A percentile compares a stretch with the other conserved stretches of the same genome.
Conservation (phyloP, 1,139 yeast species). For the Candida pseudocylindracea region DNA sequence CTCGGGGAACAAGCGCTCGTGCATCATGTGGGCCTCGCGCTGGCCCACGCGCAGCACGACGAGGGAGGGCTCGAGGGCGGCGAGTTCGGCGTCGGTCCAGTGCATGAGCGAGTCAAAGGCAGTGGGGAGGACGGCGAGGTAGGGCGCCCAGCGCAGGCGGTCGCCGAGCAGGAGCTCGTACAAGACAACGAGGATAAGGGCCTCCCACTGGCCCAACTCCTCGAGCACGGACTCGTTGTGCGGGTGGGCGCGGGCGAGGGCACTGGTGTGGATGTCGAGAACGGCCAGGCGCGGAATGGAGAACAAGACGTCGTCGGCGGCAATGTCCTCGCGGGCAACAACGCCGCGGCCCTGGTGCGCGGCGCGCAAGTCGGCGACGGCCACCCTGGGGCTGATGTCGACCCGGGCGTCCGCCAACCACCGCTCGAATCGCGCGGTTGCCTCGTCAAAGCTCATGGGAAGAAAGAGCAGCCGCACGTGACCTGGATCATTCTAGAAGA, state of each 20-base stretch:
- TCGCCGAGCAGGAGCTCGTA: conserved; percentile 26
- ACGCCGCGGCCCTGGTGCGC: conserved; percentile 60
- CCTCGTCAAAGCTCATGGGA: too few relatives aligned
- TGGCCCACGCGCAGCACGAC: conserved; percentile 51
- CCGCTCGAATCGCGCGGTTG: too few relatives aligned
- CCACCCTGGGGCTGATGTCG: conserved; percentile 16
- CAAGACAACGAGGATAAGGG: conserved; percentile 41
- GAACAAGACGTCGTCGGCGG: conserved; percentile 37
- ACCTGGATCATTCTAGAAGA: too few relatives aligned
- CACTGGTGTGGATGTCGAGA: conserved; percentile 35
- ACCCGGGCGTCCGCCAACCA: too few relatives aligned
- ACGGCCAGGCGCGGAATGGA: conserved; percentile 38
- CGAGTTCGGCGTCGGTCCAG: conserved; percentile 40
- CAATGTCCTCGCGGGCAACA: conserved; percentile 38
- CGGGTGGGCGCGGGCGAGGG: conserved; percentile 14
- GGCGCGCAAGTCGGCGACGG: conserved; percentile 34
- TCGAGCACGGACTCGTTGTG: conserved; percentile 9
- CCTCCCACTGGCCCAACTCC: conserved; percentile 51
- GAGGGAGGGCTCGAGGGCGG: conserved; percentile 41
- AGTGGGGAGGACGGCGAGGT: conserved; percentile 49
- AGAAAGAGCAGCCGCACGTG: too few relatives aligned
- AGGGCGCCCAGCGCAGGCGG: conserved; percentile 40
- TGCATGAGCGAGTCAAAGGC: conserved; percentile 52
- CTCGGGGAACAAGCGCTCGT: conserved; percentile 4
- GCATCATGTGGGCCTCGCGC: conserved; percentile 42